These are phyloP conservation scores for Corrigiola litoralis DNA, from an alignment of 179 eudicot species.

Conservation along the genomic window DNA sequence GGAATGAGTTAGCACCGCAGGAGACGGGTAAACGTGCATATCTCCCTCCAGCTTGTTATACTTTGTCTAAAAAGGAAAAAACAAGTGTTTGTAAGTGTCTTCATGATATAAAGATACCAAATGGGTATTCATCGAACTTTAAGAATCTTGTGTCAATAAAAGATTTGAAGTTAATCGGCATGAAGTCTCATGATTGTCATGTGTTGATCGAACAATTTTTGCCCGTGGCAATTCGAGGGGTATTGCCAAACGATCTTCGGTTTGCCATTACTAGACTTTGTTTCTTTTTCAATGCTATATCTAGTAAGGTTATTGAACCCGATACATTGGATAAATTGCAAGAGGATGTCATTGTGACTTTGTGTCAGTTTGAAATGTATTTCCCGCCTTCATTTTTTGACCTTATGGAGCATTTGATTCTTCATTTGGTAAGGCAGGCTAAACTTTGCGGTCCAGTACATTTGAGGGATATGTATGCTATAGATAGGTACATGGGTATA, in stretches of 20 bases:
- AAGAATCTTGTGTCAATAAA: background rate
- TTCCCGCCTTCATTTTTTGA: background rate
- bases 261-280: background rate
- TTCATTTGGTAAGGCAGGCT: background rate
- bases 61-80: slow-evolving; percentile 8
- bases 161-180: background rate
- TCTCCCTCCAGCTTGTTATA: slow-evolving; percentile 2
- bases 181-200: slow-evolving; percentile 20
- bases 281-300: slow-evolving; percentile 1
- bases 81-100: background rate
- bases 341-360: background rate
- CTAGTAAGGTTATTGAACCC: background rate
- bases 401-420: background rate
- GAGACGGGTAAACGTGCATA: no score
- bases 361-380: background rate
- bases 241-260: background rate
- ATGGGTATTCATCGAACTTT: background rate
- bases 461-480: background rate
- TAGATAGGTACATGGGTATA: background rate
- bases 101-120: background rate
- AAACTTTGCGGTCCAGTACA: background rate
- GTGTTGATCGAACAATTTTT: background rate
- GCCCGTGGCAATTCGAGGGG: background rate
- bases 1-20: background rate
- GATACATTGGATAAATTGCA: background rate